These are phyloP conservation scores for Canariomyces notabilis DNA, from an alignment of 2,329 filamentous ascomycete species.

Conservation along the genomic window DNA sequence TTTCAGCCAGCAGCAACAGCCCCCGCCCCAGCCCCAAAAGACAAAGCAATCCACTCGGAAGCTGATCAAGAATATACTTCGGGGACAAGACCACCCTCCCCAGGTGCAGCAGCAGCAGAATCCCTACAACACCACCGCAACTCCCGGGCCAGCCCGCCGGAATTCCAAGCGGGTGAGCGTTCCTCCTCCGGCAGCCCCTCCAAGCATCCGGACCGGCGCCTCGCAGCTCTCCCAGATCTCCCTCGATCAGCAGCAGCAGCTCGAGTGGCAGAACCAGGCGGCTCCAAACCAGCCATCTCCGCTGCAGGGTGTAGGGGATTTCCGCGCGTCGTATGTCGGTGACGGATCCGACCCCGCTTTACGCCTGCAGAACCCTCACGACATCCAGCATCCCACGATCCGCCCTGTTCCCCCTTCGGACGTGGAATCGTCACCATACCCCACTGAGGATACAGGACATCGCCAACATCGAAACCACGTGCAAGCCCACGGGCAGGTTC, in stretches of 20 bases:
- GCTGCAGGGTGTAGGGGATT: conserved; percentile 40
- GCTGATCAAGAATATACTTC: conserved; percentile 51
- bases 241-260: conserved; percentile 31
- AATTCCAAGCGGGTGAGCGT: conserved; percentile 55
- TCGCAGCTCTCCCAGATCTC: conserved; percentile 37
- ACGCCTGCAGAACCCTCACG: conserved; percentile 38
- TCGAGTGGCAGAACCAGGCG: conserved; percentile 33
- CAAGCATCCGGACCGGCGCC: conserved; percentile 39
- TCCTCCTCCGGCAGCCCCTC: conserved; percentile 34
- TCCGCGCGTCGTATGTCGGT: conserved; percentile 31
- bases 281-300: conserved; percentile 38
- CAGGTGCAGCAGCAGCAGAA: conserved; percentile 29
- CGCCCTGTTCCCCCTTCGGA: conserved; percentile 45
- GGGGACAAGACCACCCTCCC: conserved; percentile 24
- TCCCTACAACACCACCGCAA: conserved; percentile 48
- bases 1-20: conserved; percentile 23
- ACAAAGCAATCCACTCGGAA: conserved; percentile 47
- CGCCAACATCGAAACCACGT: conserved; percentile 36
- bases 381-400: conserved; percentile 38
- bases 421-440: conserved; percentile 41
- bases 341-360: conserved; percentile 38
- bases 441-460: conserved; percentile 39
- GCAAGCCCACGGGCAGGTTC: conserved; percentile 33
- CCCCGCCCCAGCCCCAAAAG: conserved; percentile 25
- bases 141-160: conserved; percentile 45